These are phyloP conservation scores for Acer campestre DNA, from an alignment of 345 rosid genomes.

Conservation along the genomic window DNA sequence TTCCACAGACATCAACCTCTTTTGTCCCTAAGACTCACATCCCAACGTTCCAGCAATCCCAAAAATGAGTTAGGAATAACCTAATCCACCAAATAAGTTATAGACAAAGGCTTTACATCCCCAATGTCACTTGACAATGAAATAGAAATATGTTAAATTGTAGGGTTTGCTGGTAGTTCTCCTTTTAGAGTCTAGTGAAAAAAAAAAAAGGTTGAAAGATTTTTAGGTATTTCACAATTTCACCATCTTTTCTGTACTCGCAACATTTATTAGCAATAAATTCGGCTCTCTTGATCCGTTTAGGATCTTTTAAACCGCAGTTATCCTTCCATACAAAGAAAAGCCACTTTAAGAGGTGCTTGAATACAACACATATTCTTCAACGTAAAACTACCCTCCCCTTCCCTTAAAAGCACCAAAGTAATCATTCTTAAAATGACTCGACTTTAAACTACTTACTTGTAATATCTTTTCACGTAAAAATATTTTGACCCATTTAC, in stretches of 20 bases:
- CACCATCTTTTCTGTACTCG: neutral
- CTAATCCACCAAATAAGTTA: neutral
- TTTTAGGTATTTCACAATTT: neutral
- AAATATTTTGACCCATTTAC: neutral
- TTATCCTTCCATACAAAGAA: neutral
- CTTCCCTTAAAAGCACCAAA: neutral
- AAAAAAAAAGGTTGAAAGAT: neutral
- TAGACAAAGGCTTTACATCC: neutral
- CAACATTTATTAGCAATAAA: neutral
- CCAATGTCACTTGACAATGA: neutral
- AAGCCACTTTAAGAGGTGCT: neutral
- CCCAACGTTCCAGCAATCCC: neutral
- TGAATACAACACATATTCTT: neutral
- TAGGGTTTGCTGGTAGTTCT: neutral
- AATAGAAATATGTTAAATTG: neutral
- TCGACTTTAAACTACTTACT: neutral
- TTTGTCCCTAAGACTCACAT: neutral
- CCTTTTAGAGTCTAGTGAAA: neutral
- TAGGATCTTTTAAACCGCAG: neutral
- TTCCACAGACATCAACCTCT: slow-evolving; percentile 1
- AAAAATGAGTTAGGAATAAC: neutral
- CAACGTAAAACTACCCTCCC: neutral
- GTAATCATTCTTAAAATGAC: neutral
- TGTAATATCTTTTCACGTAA: neutral
- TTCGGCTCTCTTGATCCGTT: neutral